Conservation (phyloP, 768 basidiomycete genomes). For the Albatrellus ellisii region DNA sequence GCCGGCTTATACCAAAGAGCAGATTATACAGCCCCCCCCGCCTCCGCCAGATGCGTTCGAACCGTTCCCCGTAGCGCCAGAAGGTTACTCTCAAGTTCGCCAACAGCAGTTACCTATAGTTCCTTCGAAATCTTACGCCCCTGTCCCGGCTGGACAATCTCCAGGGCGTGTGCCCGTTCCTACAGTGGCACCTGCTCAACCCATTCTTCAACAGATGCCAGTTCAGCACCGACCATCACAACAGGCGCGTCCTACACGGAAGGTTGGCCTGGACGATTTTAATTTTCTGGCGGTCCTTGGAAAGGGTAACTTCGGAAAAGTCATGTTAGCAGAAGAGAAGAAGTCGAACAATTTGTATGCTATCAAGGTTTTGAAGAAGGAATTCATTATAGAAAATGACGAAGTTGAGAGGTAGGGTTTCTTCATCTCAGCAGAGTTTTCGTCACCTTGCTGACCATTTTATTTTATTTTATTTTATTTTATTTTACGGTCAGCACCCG, state of each 20-base stretch:
- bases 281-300: conserved; percentile 97
- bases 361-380: conserved; percentile 99
- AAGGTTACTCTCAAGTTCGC: conserved; percentile 5
- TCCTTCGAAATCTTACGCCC: no score
- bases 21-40: conserved; percentile 19
- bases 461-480: no score
- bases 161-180: no score
- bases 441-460: no score
- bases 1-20: conserved; percentile 23
- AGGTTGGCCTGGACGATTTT: conserved; percentile 96
- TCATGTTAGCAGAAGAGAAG: conserved; percentile 99
- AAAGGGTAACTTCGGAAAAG: conserved; percentile 99
- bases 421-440: no score
- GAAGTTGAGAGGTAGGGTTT: conserved; percentile 86
- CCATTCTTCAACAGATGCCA: conserved; percentile 18
- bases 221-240: conserved; percentile 23
- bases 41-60: conserved; percentile 9
- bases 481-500: conserved; percentile 59
- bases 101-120: conserved; percentile 1
- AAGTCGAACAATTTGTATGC: conserved; percentile 77
- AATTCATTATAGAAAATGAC: conserved; percentile 99
- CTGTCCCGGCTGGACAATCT: no score
- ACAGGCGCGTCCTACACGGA: conserved; percentile 43
- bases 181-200: no score
- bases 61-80: conserved; percentile 4